phyloP scores from a whole-genome alignment of 306 rosid genomes.

The Malus orientalis region DNA sequence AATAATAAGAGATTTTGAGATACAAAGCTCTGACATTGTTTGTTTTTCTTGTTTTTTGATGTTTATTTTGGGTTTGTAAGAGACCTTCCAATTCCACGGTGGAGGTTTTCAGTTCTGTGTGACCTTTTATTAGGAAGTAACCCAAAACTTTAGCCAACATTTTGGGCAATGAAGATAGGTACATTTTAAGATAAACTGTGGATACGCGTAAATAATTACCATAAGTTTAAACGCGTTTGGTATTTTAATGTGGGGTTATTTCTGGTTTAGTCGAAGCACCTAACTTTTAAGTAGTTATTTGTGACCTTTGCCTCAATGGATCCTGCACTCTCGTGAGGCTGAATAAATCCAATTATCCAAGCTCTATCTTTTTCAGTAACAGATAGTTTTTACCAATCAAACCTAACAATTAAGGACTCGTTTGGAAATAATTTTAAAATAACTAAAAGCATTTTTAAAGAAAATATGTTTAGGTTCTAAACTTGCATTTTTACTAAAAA shows the following conservation, averaged over 20 bases:
- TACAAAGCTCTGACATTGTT: constrained; percentile 61
- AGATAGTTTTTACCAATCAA: background rate
- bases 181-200: background rate
- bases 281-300: background rate
- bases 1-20: constrained; percentile 42
- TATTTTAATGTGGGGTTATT: background rate
- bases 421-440: too few species aligned
- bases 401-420: background rate
- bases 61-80: constrained; percentile 24
- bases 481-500: too few species aligned
- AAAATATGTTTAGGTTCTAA: too few species aligned
- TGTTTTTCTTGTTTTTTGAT: constrained; percentile 26
- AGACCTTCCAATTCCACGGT: constrained; percentile 34
- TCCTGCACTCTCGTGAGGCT: background rate
- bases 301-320: background rate
- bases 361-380: background rate
- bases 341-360: background rate
- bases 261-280: background rate
- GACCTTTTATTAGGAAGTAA: constrained; percentile 27
- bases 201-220: background rate
- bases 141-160: constrained; percentile 37
- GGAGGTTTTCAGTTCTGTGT: constrained; percentile 40
- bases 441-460: accelerated
- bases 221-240: too few species aligned
- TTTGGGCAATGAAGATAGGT: background rate